Evolutionary conservation across 2,329 filamentous ascomycete species (phyloP).

Genomic region (Peltaster fructicola): DNA sequence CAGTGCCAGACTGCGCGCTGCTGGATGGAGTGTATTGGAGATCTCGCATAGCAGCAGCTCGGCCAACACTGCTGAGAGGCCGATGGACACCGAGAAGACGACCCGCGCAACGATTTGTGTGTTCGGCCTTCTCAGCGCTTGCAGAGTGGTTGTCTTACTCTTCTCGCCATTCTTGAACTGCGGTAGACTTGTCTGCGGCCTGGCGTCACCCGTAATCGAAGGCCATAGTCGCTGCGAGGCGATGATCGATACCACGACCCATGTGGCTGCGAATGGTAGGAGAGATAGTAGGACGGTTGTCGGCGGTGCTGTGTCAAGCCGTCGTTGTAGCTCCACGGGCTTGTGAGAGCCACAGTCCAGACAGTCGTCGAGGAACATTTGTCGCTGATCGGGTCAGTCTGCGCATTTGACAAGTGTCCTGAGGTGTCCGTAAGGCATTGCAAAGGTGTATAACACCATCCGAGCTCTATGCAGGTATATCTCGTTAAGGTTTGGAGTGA

Average conservation of each 20-base stretch:
- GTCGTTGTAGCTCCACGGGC: slow-evolving; percentile 30
- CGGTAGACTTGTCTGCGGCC: slow-evolving; percentile 38
- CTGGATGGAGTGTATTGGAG: slow-evolving; percentile 51
- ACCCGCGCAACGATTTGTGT: slow-evolving; percentile 25
- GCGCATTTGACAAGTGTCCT: too few relatives aligned
- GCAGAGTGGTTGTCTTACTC: slow-evolving; percentile 5
- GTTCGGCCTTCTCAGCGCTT: slow-evolving; percentile 9
- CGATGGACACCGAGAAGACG: slow-evolving; percentile 62
- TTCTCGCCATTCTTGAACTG: slow-evolving; percentile 12
- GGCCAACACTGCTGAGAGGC: slow-evolving; percentile 57
- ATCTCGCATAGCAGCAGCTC: slow-evolving; percentile 75
- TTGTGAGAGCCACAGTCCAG: slow-evolving; percentile 41
- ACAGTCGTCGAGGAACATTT: slow-evolving; percentile 26
- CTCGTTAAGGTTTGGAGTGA: too few relatives aligned
- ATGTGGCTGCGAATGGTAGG: slow-evolving; percentile 53
- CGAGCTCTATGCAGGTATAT: too few relatives aligned
- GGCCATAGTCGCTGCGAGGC: slow-evolving; percentile 56
- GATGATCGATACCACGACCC: slow-evolving; percentile 42
- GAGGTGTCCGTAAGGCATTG: too few relatives aligned
- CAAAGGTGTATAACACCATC: too few relatives aligned
- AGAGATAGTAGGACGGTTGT: slow-evolving; percentile 41
- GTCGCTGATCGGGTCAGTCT: too few relatives aligned
- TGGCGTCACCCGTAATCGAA: slow-evolving; percentile 41
- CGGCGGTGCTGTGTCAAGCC: slow-evolving; percentile 26
- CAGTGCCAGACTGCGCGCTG: slow-evolving; percentile 50